phyloP scores from a whole-genome alignment of 2,329 filamentous ascomycete species.

The Colletotrichum falcatum region DNA sequence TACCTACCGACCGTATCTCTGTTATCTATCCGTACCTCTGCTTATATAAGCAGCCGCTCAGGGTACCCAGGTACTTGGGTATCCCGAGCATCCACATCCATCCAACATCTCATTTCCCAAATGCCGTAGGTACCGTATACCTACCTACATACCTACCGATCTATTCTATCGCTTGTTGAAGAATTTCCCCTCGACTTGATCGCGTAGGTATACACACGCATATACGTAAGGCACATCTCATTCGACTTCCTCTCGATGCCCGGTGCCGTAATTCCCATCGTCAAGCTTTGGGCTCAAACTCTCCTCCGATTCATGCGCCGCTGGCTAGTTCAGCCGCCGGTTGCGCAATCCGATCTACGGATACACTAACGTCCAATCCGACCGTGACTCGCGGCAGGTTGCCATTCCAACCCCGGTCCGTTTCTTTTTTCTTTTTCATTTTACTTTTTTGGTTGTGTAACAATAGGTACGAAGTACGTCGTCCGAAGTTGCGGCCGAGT shows the following conservation, averaged over 20 bases:
- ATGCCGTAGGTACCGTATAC: no score
- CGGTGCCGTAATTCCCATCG: not conserved
- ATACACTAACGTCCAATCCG: not conserved
- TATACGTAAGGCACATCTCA: not conserved
- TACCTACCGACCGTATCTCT: not conserved
- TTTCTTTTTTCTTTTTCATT: not conserved
- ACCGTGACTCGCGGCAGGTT: conserved; percentile 21
- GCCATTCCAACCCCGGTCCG: not conserved
- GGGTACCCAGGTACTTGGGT: no score
- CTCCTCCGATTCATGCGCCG: conserved; percentile 14
- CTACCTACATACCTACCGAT: not conserved
- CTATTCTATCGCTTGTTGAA: not conserved
- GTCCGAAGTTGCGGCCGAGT: not conserved
- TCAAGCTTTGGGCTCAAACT: conserved; percentile 15
- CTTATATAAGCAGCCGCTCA: no score
- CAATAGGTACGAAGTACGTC: not conserved
- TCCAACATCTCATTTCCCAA: not conserved
- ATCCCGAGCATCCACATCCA: not conserved
- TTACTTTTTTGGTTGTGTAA: no score
- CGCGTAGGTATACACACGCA: not conserved
- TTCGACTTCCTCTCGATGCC: not conserved
- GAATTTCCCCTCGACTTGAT: not conserved
- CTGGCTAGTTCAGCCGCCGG: not conserved
- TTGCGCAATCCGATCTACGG: not conserved
- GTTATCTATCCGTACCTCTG: conserved; percentile 1